These are phyloP conservation scores for Sporothrix sp. DNA, from an alignment of 2,329 filamentous ascomycete genomes.

Conservation along the genomic window DNA sequence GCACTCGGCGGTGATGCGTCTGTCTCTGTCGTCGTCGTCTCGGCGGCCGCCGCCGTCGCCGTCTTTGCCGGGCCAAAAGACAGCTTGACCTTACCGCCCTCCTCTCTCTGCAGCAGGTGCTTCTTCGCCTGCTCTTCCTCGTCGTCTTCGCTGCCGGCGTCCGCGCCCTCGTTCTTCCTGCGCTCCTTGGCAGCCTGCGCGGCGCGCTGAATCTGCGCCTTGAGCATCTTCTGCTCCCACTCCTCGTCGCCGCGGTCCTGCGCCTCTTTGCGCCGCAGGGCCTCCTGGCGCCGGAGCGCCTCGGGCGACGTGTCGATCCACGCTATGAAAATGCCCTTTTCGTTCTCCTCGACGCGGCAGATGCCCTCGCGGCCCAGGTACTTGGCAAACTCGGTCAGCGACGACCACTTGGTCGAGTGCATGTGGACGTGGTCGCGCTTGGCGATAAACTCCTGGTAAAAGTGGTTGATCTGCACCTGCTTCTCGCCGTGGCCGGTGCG, in stretches of 20 bases:
- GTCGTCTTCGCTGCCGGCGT: conserved; percentile 29
- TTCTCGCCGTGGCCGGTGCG: conserved; percentile 86
- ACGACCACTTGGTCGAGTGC: conserved; percentile 86
- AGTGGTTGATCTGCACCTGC: conserved; percentile 76
- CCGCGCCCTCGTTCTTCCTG: conserved; percentile 36
- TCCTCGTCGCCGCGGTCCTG: conserved; percentile 89
- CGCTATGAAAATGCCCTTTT: conserved; percentile 73
- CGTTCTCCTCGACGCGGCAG: conserved; percentile 80
- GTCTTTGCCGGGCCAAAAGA: conserved; percentile 43
- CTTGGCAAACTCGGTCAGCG: conserved; percentile 83
- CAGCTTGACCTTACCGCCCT: conserved; percentile 68
- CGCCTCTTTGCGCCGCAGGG: conserved; percentile 70
- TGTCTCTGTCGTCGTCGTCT: neutral
- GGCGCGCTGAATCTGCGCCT: conserved; percentile 73
- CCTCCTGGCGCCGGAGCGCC: conserved; percentile 69
- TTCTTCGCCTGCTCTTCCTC: conserved; percentile 33
- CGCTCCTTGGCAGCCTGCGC: conserved; percentile 46
- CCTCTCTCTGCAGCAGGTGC: conserved; percentile 47
- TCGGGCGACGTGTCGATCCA: conserved; percentile 93
- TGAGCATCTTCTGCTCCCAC: conserved; percentile 71
- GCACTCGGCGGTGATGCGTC: neutral
- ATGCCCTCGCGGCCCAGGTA: conserved; percentile 77
- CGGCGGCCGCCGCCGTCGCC: neutral
- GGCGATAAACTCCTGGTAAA: conserved; percentile 89
- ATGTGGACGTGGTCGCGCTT: conserved; percentile 77